Base-by-base conservation (phyloP, 108 stramenopile species). In the Mediolabrus comicus region DNA sequence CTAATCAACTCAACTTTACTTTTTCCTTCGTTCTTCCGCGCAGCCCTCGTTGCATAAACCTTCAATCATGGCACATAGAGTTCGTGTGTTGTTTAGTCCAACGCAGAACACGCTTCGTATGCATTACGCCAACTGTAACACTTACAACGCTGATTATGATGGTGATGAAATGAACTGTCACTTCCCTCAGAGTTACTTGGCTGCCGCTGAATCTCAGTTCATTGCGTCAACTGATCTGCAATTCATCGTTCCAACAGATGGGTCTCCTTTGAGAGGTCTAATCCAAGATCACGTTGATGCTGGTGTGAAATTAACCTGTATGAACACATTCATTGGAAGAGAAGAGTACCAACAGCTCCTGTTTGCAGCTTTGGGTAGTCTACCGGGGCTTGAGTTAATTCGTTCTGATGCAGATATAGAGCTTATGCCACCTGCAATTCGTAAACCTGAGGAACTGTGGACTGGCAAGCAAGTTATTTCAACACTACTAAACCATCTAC, bases 121-220 rank as follows among this genome's bases (percentile, higher is more conserved):
- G 98, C 98, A 99, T 81, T 99, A 99, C 65, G 98, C 98, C 1
- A 98, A 99, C 83, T 99, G 99, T 79, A 99, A 99, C 81, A 96
- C 98, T 4, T 99, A 99, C 92, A 99, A 99, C 72, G 99, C 99
- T 7, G 99, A 99, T 83, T 99, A 96, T 59, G 99, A 99, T 72
- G 99, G 99, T 10, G 99, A 99, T 75, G 99, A 99, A 86, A 99
- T 99, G 88, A 99, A 99, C 78, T 97, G 98, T 69, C 99, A 99
- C 71, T 95, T 99, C 56, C 98, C 98, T 31, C 99, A 99, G 74
- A 88, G 82, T 71, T 95, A 98, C 62, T 54, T 99, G n/a, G 97
- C 94, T 2, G 81, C 94, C 6, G 97, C 98, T 0, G 99, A 99
- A 70, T 94, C 97, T 0, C 79, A 93, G 58, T 85, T 84, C 33